phyloP scores from a whole-genome alignment of 2,329 filamentous ascomycete species.

The Ampelomyces quisqualis region DNA sequence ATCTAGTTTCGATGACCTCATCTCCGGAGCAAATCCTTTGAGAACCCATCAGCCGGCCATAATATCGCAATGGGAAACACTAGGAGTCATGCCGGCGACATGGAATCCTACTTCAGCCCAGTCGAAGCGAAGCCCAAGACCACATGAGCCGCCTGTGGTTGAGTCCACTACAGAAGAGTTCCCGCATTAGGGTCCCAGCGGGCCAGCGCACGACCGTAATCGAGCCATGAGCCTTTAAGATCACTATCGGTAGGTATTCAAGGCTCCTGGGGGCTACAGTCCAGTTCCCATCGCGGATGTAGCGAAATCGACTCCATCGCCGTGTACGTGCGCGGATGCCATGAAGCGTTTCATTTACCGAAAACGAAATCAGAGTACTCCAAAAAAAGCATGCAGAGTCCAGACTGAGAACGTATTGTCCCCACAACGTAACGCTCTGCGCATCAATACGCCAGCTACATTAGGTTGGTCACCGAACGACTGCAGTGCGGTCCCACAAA shows the following conservation, averaged over 20 bases:
- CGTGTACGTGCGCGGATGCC: constrained; percentile 21
- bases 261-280: neutral
- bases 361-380: constrained; percentile 14
- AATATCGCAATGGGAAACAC: constrained; percentile 4
- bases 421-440: constrained; percentile 10
- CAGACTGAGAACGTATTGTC: constrained; percentile 20
- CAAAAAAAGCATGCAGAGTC: constrained; percentile 28
- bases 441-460: constrained; percentile 13
- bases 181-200: neutral
- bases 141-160: neutral
- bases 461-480: constrained; percentile 8
- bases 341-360: constrained; percentile 1
- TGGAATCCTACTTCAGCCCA: neutral
- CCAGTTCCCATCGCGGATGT: neutral
- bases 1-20: constrained; percentile 13
- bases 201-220: neutral
- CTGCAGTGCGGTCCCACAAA: constrained; percentile 14
- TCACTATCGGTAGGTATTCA: neutral
- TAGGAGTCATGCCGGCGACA: neutral
- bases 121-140: neutral
- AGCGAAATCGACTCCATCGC: neutral
- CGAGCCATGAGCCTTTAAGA: neutral
- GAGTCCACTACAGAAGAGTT: neutral
- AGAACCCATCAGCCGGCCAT: constrained; percentile 8
- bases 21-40: constrained; percentile 9